phyloP scores from a whole-genome alignment of 2,329 filamentous ascomycete species.

The Meredithiella fracta region DNA sequence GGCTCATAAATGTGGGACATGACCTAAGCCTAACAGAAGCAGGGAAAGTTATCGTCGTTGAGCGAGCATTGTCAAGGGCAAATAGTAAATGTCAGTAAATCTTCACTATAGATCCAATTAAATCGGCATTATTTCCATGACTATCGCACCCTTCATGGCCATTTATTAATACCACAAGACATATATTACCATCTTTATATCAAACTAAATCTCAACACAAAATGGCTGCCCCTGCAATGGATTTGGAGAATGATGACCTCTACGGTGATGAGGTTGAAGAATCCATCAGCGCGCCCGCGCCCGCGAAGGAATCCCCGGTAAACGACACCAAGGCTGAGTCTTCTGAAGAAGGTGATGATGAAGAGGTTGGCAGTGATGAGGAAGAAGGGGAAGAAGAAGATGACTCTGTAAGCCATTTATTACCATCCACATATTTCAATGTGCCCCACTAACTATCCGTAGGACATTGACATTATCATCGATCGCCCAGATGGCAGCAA shows the following conservation, averaged over 20 bases:
- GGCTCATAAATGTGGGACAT: not conserved
- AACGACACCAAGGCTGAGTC: not conserved
- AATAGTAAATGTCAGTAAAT: too few relatives aligned
- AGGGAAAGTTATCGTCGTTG: not conserved
- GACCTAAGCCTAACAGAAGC: not conserved
- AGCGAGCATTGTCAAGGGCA: too few relatives aligned
- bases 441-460: conserved; percentile 5
- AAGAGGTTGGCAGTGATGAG: conserved; percentile 45
- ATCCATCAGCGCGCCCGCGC: conserved; percentile 21
- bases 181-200: too few relatives aligned
- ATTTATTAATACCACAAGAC: too few relatives aligned
- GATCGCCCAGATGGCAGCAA: conserved; percentile 49
- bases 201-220: too few relatives aligned
- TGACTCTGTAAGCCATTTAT: conserved; percentile 11
- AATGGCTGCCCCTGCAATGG: conserved; percentile 28
- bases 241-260: conserved; percentile 52
- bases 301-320: conserved; percentile 19
- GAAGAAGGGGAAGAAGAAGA: conserved; percentile 42
- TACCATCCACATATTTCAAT: not conserved
- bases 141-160: too few relatives aligned
- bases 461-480: conserved; percentile 54
- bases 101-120: too few relatives aligned
- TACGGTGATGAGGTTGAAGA: conserved; percentile 40
- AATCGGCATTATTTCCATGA: too few relatives aligned
- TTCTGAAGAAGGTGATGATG: conserved; percentile 34